Percentiles rank a stretch among this genome's conserved stretches.
Evolutionary conservation across 2,329 filamentous ascomycete species (phyloP).

Genomic region (Colletotrichum melonis): DNA sequence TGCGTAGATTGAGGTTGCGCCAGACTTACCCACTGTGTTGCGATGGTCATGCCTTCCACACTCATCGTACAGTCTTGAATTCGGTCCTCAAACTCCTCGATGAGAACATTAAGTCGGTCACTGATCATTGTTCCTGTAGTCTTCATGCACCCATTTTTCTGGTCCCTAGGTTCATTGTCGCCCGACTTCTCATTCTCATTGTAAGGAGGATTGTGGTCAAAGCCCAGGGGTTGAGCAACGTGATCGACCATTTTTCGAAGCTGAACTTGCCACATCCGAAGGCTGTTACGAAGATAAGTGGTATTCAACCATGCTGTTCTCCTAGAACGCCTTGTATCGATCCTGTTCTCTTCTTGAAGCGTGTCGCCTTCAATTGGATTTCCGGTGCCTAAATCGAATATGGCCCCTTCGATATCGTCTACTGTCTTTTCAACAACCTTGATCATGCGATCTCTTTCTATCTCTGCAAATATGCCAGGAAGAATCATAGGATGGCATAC

Average conservation of each 20-base stretch:
- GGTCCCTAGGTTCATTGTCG: not conserved
- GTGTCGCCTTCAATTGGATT: not conserved
- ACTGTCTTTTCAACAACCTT: conserved; percentile 22
- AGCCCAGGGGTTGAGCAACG: conserved; percentile 28
- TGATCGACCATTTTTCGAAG: conserved; percentile 38
- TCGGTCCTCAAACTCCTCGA: conserved; percentile 46
- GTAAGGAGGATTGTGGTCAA: not conserved
- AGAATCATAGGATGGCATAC: conserved; percentile 42
- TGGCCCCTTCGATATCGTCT: conserved; percentile 39
- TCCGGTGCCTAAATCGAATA: conserved; percentile 37
- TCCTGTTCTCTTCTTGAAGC: not conserved
- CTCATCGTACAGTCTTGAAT: conserved; percentile 47
- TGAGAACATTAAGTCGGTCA: conserved; percentile 38
- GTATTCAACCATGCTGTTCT: conserved; percentile 41
- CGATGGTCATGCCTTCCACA: conserved; percentile 48
- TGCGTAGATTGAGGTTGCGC: too few species aligned
- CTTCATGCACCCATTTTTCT: not conserved
- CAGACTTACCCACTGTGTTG: conserved; percentile 47
- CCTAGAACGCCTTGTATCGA: conserved; percentile 20
- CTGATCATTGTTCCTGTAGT: conserved; percentile 34
- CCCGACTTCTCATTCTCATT: not conserved
- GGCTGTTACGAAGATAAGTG: conserved; percentile 39
- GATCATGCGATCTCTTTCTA: conserved; percentile 42
- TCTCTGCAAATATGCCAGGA: conserved; percentile 44
- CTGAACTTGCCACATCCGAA: conserved; percentile 41